Conservation (phyloP, 495 filamentous ascomycete species). For the Aspergillus baeticus region DNA sequence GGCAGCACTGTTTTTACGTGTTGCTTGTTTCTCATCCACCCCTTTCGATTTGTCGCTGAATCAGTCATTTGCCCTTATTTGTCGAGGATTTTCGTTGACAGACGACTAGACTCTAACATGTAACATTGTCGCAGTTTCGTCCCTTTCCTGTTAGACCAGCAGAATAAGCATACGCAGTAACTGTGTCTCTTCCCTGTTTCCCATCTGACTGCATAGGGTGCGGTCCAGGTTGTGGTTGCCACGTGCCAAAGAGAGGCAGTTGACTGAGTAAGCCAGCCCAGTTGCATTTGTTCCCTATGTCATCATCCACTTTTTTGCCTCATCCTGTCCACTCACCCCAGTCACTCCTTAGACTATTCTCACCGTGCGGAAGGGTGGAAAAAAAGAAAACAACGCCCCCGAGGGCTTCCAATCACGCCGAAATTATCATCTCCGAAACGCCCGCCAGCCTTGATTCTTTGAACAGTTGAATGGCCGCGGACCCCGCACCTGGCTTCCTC, state of each 20-base stretch:
- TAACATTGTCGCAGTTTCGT: background rate
- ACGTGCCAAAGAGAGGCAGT: constrained; percentile 10
- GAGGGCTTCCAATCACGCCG: constrained; percentile 10
- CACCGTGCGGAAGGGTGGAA: background rate
- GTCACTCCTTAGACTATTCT: constrained; percentile 16
- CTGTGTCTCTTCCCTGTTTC: background rate
- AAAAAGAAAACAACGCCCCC: background rate
- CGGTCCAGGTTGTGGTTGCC: constrained; percentile 1
- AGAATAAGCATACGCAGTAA: background rate
- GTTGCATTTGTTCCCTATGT: constrained; percentile 9
- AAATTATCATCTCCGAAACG: background rate
- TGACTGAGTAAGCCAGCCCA: constrained; percentile 13
- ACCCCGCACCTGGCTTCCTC: constrained; percentile 20
- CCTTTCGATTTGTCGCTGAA: background rate
- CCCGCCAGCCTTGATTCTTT: background rate
- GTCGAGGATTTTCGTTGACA: too few species aligned
- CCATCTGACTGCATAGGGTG: background rate
- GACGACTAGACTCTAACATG: background rate
- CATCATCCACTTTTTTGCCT: constrained; percentile 15
- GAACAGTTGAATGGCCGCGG: constrained; percentile 12
- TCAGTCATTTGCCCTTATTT: background rate
- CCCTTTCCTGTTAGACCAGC: background rate
- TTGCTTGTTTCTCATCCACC: constrained; percentile 9
- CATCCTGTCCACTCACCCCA: constrained; percentile 14
- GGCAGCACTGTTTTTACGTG: constrained; percentile 13